These are phyloP conservation scores for Leccinum sublutescens DNA, from an alignment of 768 basidiomycete genomes.

Conservation along the genomic window DNA sequence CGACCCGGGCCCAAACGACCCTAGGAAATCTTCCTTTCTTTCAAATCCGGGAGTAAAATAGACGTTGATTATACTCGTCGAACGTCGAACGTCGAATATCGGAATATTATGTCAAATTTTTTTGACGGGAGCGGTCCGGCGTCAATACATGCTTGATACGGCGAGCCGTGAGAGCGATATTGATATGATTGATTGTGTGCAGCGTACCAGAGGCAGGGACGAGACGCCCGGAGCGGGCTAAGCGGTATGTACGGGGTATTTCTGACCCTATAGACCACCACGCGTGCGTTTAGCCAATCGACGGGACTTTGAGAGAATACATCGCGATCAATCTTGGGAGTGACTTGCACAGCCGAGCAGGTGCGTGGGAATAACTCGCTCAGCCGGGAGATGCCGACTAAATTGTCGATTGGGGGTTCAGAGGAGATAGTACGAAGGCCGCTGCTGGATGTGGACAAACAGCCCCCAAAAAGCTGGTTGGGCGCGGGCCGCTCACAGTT, in stretches of 20 bases:
- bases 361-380: constrained; percentile 23
- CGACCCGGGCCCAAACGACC: constrained; percentile 12
- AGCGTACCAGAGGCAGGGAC: neutral
- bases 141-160: neutral
- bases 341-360: constrained; percentile 24
- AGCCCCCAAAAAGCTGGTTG: constrained; percentile 4
- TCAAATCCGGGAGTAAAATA: constrained; percentile 3
- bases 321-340: constrained; percentile 25
- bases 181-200: neutral
- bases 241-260: neutral
- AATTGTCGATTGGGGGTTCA: constrained; percentile 20
- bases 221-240: neutral
- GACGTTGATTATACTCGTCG: constrained; percentile 14
- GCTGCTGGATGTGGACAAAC: constrained; percentile 10
- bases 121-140: neutral
- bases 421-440: constrained; percentile 20
- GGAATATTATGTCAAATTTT: neutral
- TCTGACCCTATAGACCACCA: constrained; percentile 6
- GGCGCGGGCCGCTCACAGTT: constrained; percentile 1
- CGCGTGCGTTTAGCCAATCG: constrained; percentile 13
- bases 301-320: neutral
- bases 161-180: constrained; percentile 2
- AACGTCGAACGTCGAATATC: constrained; percentile 8
- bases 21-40: neutral
- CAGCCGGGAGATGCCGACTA: constrained; percentile 28